Percentiles rank a stretch among this genome's conserved stretches.
Evolutionary conservation across 192 early-diverging fungal genomes (phyloP).

Genomic region (Coemansia sp.): DNA sequence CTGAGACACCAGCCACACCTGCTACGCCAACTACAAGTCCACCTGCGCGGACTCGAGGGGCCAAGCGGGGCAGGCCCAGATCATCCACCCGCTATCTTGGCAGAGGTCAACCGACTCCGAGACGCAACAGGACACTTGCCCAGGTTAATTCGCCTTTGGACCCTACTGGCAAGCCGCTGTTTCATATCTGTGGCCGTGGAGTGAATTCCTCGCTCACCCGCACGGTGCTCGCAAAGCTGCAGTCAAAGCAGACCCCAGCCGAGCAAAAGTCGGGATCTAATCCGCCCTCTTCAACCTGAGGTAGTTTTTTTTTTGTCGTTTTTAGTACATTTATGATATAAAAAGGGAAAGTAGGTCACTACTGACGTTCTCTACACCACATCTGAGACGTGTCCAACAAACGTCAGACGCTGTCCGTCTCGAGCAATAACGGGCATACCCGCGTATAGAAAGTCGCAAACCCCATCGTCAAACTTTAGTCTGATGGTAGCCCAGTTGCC

Average conservation of each 20-base stretch:
- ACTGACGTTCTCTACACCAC: background rate
- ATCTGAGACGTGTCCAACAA: conserved; percentile 32
- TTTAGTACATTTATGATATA: background rate
- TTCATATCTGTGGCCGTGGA: conserved; percentile 49
- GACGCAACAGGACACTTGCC: conserved; percentile 18
- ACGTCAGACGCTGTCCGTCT: conserved; percentile 38
- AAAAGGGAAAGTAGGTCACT: background rate
- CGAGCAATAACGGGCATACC: conserved; percentile 45
- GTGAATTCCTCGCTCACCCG: conserved; percentile 52
- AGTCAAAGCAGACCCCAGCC: conserved; percentile 15
- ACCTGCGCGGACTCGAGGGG: background rate
- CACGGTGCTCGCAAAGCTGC: conserved; percentile 49
- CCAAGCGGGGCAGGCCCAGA: conserved; percentile 6
- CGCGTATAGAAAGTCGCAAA: conserved; percentile 28
- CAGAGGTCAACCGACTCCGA: conserved; percentile 12
- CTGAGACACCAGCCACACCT: background rate
- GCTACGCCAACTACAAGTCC: background rate
- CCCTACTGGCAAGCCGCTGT: conserved; percentile 34
- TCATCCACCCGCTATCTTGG: background rate
- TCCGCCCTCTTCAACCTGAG: background rate
- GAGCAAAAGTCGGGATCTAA: background rate
- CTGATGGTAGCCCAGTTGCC: conserved; percentile 13
- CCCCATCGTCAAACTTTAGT: conserved; percentile 30
- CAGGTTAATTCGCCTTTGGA: conserved; percentile 30
- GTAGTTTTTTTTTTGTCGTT: background rate